Percentiles rank a stretch among this genome's conserved stretches.
These are phyloP conservation scores for Oryza officinalis DNA, from an alignment of 176 grass and related monocot species.

Conservation along the genomic window DNA sequence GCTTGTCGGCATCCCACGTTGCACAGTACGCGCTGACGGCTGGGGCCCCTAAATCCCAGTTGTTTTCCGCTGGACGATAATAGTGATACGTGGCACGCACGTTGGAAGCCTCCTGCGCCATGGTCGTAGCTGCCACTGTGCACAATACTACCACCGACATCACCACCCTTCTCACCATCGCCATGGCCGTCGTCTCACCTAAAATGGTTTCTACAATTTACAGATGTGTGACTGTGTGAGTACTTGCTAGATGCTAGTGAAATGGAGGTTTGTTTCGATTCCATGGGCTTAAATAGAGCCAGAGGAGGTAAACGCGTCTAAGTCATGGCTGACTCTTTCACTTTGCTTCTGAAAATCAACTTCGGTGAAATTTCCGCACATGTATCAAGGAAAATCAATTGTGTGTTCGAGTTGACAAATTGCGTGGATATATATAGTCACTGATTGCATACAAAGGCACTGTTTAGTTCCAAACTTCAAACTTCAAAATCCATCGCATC, in stretches of 20 bases:
- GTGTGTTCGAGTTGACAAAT: neutral
- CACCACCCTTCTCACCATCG: neutral
- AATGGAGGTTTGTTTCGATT: neutral
- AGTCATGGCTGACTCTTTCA: neutral
- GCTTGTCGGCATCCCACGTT: too few species aligned
- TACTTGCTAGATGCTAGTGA: neutral
- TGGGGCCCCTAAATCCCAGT: conserved; percentile 38
- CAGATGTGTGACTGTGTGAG: neutral
- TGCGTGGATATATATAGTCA: neutral
- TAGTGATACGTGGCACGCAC: conserved; percentile 53
- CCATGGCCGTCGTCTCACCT: neutral
- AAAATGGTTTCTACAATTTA: neutral
- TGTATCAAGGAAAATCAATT: neutral
- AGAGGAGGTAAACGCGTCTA: neutral
- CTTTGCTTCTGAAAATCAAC: neutral
- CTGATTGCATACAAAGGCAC: neutral
- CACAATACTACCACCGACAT: conserved; percentile 3
- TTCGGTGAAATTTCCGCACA: neutral
- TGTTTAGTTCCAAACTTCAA: too few species aligned
- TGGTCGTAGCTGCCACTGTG: neutral
- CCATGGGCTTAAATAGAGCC: neutral
- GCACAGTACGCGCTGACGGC: too few species aligned
- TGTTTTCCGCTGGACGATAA: conserved; percentile 38
- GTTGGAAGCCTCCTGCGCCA: conserved; percentile 32
- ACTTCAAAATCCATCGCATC: too few species aligned